Evolutionary conservation across 2,329 filamentous ascomycete genomes (phyloP), one percentile per base, ranked within the genome.

Genomic region (Metarhizium sp.): DNA sequence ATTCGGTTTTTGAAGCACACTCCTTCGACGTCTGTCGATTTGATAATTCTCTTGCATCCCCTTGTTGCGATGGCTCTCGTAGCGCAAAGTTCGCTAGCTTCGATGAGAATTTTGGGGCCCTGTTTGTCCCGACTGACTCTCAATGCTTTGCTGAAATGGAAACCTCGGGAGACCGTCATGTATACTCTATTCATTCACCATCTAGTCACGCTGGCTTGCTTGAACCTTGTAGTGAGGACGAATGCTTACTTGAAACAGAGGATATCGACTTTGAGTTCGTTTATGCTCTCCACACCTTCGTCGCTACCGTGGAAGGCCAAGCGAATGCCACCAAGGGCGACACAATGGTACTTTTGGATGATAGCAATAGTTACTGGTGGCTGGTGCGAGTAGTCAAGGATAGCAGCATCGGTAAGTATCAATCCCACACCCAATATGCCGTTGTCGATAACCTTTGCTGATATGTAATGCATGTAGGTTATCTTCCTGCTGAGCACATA

Each of bases 331-430:
- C 90, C 38, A 99, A 99, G 73, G 94, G 94, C 52, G 94, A 99
- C 67, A 97, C 92, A 14, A 99, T 99, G 94, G 92, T 97, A 54
- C 78, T 99, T 60, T 81, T 99, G 25, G 94, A 99, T 67, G 94
- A 99, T 66, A 97, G 91, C 74, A 99, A 99, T 75, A 97, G 92
- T 73, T 99, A 99, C 71, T 99, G 94, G 94, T 99, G 94, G 94
- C 82, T 99, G 58, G 94, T 99, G 14, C 82, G 92, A 61, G 89
- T 99, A 49, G 92, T 97, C 53, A 97, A 97, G 71, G 94, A 99
- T 72, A 95, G 89, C 70, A 97, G 91, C 69, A 99, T 99, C 71
- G 83, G 80, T 85, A 70, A 56, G 75, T 16, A n/a, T 30, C 40
- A 45, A 16, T 11, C 14, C 40, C 7, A 34, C 32, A 6, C 4